Evolutionary conservation across 345 rosid genomes (phyloP).

Genomic region (Murraya paniculata): DNA sequence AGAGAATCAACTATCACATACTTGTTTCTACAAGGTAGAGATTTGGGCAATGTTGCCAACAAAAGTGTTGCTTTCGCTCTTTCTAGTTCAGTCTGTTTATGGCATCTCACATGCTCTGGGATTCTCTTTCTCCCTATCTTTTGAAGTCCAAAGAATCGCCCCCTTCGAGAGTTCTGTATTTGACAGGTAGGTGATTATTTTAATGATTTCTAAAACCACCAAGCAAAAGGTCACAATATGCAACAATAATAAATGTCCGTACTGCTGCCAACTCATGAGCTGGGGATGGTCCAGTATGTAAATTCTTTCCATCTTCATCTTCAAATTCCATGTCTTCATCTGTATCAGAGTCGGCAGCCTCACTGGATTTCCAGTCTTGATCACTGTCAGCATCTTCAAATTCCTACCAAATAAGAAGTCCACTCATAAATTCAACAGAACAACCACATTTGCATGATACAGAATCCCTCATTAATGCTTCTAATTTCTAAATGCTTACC

Average conservation of each 20-base stretch:
- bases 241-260: constrained; percentile 20
- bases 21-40: constrained; percentile 85
- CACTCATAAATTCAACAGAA: constrained; percentile 12
- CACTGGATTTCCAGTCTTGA: constrained; percentile 63
- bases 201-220: constrained; percentile 1
- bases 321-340: constrained; percentile 67
- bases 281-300: constrained; percentile 33
- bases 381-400: constrained; percentile 61
- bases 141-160: constrained; percentile 76
- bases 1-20: constrained; percentile 26
- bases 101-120: constrained; percentile 87
- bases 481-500: constrained; percentile 30
- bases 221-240: constrained; percentile 15
- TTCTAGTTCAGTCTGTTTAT: constrained; percentile 81
- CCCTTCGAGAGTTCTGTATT: constrained; percentile 69
- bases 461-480: neutral
- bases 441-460: neutral
- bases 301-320: constrained; percentile 39
- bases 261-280: constrained; percentile 60
- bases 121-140: constrained; percentile 80
- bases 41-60: constrained; percentile 80
- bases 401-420: constrained; percentile 32
- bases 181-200: constrained; percentile 10
- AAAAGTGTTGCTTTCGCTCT: constrained; percentile 81
- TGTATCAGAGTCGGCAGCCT: constrained; percentile 45